Conservation (phyloP, 805 yeast genomes). For the Metschnikowia shivogae region DNA sequence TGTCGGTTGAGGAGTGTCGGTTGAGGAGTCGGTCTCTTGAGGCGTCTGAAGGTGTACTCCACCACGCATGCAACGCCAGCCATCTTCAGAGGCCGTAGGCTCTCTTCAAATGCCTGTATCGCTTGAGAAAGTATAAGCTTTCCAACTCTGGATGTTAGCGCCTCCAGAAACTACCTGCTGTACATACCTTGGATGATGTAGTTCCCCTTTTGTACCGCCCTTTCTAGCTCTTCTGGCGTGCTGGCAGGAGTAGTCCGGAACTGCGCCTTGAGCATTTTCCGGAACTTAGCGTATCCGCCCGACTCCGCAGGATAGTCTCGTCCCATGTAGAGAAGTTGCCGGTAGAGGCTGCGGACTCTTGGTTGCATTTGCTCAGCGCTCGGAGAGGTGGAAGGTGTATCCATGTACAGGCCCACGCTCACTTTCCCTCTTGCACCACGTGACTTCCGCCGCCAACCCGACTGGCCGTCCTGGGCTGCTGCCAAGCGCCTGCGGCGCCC, state of each 20-base stretch:
- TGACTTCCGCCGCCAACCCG: too few relatives aligned
- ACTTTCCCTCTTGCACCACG: background rate
- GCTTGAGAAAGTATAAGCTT: slow-evolving; percentile 27
- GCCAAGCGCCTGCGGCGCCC: too few relatives aligned
- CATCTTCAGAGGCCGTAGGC: slow-evolving; percentile 23
- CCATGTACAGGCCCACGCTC: too few relatives aligned
- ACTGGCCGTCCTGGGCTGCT: too few relatives aligned
- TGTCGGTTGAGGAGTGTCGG: too few relatives aligned
- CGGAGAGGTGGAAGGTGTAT: too few relatives aligned
- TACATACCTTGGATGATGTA: slow-evolving; percentile 24
- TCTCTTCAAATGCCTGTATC: slow-evolving; percentile 32
- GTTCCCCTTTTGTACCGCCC: slow-evolving; percentile 28
- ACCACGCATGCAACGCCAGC: too few relatives aligned
- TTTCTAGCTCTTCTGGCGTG: slow-evolving; percentile 17
- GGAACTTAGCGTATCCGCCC: slow-evolving; percentile 28
- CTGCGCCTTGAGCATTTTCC: slow-evolving; percentile 17
- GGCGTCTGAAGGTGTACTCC: too few relatives aligned
- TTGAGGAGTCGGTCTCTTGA: too few relatives aligned
- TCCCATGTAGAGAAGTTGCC: slow-evolving; percentile 31
- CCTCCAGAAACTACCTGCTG: too few relatives aligned
- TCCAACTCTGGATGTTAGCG: slow-evolving; percentile 27
- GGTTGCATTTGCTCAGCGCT: slow-evolving; percentile 15
- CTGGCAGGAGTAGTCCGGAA: slow-evolving; percentile 17
- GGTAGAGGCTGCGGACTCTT: slow-evolving; percentile 16
- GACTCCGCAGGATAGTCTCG: slow-evolving; percentile 30